These are phyloP conservation scores for Yarrowia sp. DNA, from an alignment of 805 yeast species.

Conservation along the genomic window DNA sequence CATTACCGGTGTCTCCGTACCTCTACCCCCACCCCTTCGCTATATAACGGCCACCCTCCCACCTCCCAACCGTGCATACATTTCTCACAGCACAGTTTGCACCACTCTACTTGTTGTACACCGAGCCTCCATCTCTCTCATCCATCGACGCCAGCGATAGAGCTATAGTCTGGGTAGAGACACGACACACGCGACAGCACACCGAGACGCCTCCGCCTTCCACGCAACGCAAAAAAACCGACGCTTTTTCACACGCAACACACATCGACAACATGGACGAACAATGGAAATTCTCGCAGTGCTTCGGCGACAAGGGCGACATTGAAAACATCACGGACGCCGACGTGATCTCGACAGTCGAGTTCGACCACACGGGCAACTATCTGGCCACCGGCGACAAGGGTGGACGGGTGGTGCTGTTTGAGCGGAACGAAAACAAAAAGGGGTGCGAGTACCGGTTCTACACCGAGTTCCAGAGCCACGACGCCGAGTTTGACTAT, in stretches of 20 bases:
- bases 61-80: not conserved
- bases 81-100: constrained; percentile 11
- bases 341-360: constrained; percentile 95
- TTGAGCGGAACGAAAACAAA: constrained; percentile 78
- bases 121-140: not conserved
- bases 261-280: constrained; percentile 28
- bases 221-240: too few relatives aligned
- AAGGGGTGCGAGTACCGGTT: constrained; percentile 88
- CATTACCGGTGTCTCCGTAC: not conserved
- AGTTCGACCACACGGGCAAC: constrained; percentile 92
- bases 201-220: too few relatives aligned
- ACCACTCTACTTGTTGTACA: constrained; percentile 8
- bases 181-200: not conserved
- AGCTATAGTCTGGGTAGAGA: not conserved
- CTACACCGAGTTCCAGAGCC: constrained; percentile 95
- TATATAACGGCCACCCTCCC: not conserved
- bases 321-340: constrained; percentile 94
- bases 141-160: not conserved
- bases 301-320: constrained; percentile 98
- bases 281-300: constrained; percentile 87
- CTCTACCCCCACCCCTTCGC: not conserved
- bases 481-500: constrained; percentile 98
- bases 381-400: constrained; percentile 97
- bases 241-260: too few relatives aligned
- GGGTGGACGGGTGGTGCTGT: constrained; percentile 95